Conservation (phyloP, 108 stramenopile genomes). For the Phaeodactylum tricornutum region DNA sequence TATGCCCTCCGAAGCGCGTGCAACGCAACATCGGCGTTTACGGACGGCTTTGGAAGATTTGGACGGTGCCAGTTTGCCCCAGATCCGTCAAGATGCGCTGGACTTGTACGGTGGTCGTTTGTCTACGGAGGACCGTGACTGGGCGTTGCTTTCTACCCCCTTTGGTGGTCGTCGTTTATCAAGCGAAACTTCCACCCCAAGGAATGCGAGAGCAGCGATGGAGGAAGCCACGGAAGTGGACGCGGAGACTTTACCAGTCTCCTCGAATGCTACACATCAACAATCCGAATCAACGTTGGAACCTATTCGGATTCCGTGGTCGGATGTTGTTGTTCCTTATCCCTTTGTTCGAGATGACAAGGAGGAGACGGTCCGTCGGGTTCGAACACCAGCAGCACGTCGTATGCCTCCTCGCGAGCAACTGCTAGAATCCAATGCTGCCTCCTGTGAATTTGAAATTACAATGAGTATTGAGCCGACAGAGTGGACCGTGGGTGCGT, state of each 20-base stretch:
- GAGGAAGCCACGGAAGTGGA: too few relatives aligned
- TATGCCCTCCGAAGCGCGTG: not conserved
- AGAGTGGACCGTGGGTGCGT: constrained; percentile 54
- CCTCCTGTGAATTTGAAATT: constrained; percentile 71
- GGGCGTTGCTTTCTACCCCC: too few relatives aligned
- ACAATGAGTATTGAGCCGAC: constrained; percentile 53
- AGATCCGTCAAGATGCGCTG: not conserved
- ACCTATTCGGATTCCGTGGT: constrained; percentile 4
- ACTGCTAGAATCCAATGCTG: constrained; percentile 45
- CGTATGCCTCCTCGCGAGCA: constrained; percentile 48
- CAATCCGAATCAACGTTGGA: too few relatives aligned
- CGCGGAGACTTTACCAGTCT: too few relatives aligned
- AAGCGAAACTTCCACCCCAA: too few relatives aligned
- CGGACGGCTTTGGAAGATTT: too few relatives aligned
- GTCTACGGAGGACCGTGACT: too few relatives aligned
- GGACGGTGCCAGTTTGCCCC: not conserved
- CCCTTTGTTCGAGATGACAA: constrained; percentile 64
- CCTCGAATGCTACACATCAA: too few relatives aligned
- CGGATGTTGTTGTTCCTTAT: constrained; percentile 36
- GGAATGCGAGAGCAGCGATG: too few relatives aligned
- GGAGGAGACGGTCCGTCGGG: constrained; percentile 31
- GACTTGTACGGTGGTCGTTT: too few relatives aligned
- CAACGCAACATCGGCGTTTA: not conserved
- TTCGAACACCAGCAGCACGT: constrained; percentile 24
- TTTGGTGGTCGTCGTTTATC: too few relatives aligned